Conservation (phyloP, 257 asterid genomes). For the Perilla frutescens region DNA sequence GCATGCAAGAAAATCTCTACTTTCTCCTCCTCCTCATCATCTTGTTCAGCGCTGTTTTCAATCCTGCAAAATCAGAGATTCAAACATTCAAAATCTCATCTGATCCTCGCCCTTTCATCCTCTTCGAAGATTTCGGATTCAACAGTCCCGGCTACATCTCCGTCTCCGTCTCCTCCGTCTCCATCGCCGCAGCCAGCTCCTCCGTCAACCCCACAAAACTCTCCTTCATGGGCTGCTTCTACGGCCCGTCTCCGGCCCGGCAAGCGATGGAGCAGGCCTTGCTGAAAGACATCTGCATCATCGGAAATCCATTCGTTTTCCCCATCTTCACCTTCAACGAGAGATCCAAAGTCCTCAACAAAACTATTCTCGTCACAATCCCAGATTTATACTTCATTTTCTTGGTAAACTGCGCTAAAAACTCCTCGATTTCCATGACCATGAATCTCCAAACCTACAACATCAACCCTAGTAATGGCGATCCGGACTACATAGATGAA, state of each 20-base stretch:
- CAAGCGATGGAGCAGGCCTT: constrained; percentile 36
- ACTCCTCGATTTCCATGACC: constrained; percentile 41
- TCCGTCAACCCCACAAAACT: constrained; percentile 24
- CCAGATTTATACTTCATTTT: constrained; percentile 51
- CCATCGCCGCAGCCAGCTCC: constrained; percentile 26
- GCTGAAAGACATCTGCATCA: constrained; percentile 39
- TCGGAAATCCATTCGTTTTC: constrained; percentile 47
- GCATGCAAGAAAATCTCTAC: constrained; percentile 27
- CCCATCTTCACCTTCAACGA: constrained; percentile 45
- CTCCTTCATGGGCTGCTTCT: constrained; percentile 47
- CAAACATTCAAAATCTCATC: constrained; percentile 34
- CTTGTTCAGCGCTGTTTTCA: not conserved
- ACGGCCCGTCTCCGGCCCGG: constrained; percentile 48
- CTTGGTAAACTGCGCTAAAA: constrained; percentile 45
- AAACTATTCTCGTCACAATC: constrained; percentile 33
- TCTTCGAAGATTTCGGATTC: constrained; percentile 48
- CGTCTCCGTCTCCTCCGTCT: constrained; percentile 37
- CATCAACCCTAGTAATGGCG: constrained; percentile 29
- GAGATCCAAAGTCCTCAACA: constrained; percentile 14
- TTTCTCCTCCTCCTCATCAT: constrained; percentile 20
- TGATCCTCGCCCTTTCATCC: constrained; percentile 44
- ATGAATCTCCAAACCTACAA: constrained; percentile 46
- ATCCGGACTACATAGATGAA: constrained; percentile 42
- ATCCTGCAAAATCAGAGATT: constrained; percentile 34
- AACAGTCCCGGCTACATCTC: constrained; percentile 41